Evolutionary conservation across 176 grass and related monocot genomes (phyloP).

Genomic region (Aegilops speltoides): DNA sequence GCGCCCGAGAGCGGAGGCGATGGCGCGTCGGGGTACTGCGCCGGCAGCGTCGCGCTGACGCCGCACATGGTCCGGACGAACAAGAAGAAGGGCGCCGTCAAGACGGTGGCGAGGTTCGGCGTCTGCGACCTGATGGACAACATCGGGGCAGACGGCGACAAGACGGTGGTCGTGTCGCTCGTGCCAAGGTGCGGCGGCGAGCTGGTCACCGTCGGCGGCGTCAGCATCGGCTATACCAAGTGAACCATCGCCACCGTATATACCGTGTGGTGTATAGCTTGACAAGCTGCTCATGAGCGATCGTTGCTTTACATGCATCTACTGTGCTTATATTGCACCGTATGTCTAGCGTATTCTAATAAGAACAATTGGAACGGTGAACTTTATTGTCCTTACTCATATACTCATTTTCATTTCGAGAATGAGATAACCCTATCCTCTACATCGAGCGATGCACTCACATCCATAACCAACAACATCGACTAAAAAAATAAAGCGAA

Average conservation of each 20-base stretch:
- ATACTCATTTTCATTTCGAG: too few relatives aligned
- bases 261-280: background rate
- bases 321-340: background rate
- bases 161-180: conserved; percentile 52
- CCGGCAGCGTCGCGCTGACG: conserved; percentile 54
- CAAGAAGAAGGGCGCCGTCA: background rate
- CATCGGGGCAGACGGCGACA: conserved; percentile 50
- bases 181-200: conserved; percentile 46
- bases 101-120: conserved; percentile 53
- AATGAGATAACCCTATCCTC: too few relatives aligned
- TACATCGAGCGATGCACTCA: too few relatives aligned
- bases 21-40: conserved; percentile 38
- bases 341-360: too few relatives aligned
- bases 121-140: conserved; percentile 61
- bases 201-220: conserved; percentile 29
- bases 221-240: conserved; percentile 44
- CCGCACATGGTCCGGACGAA: conserved; percentile 43
- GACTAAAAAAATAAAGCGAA: too few relatives aligned
- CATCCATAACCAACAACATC: too few relatives aligned
- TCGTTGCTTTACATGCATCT: background rate
- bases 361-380: too few relatives aligned
- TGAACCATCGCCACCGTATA: conserved; percentile 18
- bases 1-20: background rate
- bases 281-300: background rate
- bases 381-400: too few relatives aligned